Evolutionary conservation across 2,329 filamentous ascomycete genomes (phyloP), one percentile per base, ranked within the genome.

Genomic region (Parastagonospora nodorum): DNA sequence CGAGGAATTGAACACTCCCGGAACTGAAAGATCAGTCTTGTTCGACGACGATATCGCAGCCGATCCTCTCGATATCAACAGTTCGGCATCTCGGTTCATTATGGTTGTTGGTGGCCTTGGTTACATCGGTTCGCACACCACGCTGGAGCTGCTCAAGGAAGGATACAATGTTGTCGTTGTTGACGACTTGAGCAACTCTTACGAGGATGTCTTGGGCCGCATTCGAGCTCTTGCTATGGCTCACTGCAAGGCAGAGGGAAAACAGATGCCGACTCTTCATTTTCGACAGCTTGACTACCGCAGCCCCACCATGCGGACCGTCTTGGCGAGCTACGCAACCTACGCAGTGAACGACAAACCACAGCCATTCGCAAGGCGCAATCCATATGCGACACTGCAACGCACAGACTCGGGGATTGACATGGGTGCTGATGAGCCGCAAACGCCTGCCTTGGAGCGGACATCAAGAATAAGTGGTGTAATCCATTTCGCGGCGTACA

Each of bases 401-500:
- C 55, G 66, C n/a, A 69, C 54, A 8, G 65, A 71, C 32, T 70
- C 68, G 2, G 66, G 66, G n/a, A 71, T 69, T 37, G 64, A 66
- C 11, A 64, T 64, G 59, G 60, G 57, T 2, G 42, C 53, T 28
- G 65, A 69, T 12, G 62, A 66, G n/a, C 37, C 65, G 11, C 53
- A 53, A 40, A 51, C 60, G 27, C 49, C 57, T 2, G 32, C 48
- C 7, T 30, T 69, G 4, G 48, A 52, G 24, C 66, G 75, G 14
- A 68, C 69, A 45, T 84, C 82, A 2, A 77, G 74, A 28, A 85
- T 88, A 53, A 74, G 75, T 0, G 85, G 84, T 1, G 84, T 88
- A n/a, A 87, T 88, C 50, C 86, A 88, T 63, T 88, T 88, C 58
- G 86, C 86, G 11, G 86, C 86, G 1, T 83, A 83, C 75, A 88